Conservation (phyloP, 1,284 basidiomycete genomes). For the Cutaneotrichosporon arboriforme region DNA sequence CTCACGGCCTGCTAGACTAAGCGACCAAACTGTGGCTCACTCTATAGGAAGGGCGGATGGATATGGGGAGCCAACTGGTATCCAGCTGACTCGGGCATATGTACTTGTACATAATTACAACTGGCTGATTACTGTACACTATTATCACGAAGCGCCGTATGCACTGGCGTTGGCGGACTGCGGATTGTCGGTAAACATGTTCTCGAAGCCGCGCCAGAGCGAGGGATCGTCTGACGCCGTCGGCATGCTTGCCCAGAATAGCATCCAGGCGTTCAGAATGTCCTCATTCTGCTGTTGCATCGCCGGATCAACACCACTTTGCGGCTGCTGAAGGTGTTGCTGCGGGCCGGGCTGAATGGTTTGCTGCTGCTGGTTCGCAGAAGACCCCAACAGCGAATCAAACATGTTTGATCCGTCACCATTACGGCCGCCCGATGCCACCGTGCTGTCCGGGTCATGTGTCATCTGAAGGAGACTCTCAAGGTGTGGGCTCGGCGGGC, state of each 20-base stretch:
- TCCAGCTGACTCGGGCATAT: too few relatives aligned
- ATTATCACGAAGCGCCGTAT: neutral
- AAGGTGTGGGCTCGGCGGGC: neutral
- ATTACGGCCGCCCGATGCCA: too few relatives aligned
- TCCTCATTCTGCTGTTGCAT: neutral
- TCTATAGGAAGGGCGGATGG: too few relatives aligned
- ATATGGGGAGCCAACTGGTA: too few relatives aligned
- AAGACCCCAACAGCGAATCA: neutral
- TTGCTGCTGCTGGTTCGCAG: neutral
- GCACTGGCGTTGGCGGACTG: neutral
- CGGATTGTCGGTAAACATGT: slow-evolving; percentile 4
- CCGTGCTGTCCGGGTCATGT: too few relatives aligned
- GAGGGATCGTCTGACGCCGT: neutral
- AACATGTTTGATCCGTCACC: neutral
- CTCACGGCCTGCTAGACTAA: too few relatives aligned
- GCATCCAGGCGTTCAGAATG: slow-evolving; percentile 5
- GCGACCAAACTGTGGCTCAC: too few relatives aligned
- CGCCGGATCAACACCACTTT: neutral
- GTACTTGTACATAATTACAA: neutral
- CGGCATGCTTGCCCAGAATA: slow-evolving; percentile 8
- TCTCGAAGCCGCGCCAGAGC: slow-evolving; percentile 4
- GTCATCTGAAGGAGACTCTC: neutral
- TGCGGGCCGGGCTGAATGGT: neutral
- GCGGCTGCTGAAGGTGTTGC: neutral
- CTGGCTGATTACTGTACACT: neutral